Evolutionary conservation across 495 filamentous ascomycete genomes (phyloP), one percentile per base, ranked within the genome.

Genomic region (Entonaema liquescens): DNA sequence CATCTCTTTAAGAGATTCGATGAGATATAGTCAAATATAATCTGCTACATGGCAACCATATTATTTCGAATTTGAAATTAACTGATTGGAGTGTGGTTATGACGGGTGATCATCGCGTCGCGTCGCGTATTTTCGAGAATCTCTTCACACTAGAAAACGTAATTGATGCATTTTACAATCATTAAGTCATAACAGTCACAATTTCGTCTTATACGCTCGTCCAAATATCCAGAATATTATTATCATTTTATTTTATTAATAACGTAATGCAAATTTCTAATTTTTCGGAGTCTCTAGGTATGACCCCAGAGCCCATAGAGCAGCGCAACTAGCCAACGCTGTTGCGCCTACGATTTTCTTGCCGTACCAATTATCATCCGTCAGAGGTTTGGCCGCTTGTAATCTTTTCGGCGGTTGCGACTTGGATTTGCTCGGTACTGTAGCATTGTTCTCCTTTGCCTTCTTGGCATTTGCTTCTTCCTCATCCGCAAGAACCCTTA

Each of bases 301-400:
- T 6, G 89, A 89, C 23, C 88, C 89, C 31, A 89, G 76, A 23
- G 85, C 80, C 91, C 91, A 94, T 17, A 91, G 76, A n/a, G 87
- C 83, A 13, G 87, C 86, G 70, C 89, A 93, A 17, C 86, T 89
- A 25, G 87, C 86, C 25, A 94, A 77, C 8, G 90, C 86, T 35
- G 87, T 86, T 15, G 86, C 83, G 3, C 91, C 91, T 19, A 88
- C 79, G 7, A 90, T 70, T 71, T 91, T 91, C 79, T 91, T 94
- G 21, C 84, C 82, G 88, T 89, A 93, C 79, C 86, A 88, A 57
- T 83, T 83, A 33, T 91, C 88, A 58, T 89, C 87, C 19, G 86
- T 85, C 72, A 92, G 83, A 26, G 88, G 88, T 58, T 89, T 90
- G 3, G 90, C 87, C 29, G 77, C 73, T 64, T 81, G 83, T 31